These are phyloP conservation scores for Aphanomyces invadans DNA, from an alignment of 352 stramenopile species.

Conservation along the genomic window DNA sequence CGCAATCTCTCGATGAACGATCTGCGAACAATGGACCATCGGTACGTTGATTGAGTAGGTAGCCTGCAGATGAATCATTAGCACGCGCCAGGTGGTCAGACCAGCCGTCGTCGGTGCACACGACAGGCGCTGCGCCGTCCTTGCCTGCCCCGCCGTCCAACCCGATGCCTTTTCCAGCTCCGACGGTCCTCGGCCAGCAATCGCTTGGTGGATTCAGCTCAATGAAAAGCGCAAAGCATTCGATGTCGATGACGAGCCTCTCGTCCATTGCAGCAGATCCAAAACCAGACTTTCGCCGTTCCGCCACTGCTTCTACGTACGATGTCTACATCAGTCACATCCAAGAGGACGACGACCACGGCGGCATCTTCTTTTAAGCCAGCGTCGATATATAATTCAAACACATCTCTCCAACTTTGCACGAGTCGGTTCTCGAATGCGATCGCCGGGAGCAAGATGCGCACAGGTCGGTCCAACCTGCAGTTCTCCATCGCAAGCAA, in stretches of 20 bases:
- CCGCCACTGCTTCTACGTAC: constrained; percentile 70
- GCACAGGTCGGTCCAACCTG: no score
- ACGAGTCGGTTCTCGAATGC: no score
- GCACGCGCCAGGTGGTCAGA: no score
- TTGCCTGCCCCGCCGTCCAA: constrained; percentile 6
- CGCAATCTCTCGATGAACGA: constrained; percentile 83
- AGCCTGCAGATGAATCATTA: no score
- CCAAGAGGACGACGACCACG: constrained; percentile 65
- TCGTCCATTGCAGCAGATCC: constrained; percentile 42
- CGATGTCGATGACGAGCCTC: constrained; percentile 82
- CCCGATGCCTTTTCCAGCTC: constrained; percentile 27
- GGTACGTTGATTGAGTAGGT: constrained; percentile 8
- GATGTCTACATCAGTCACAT: constrained; percentile 86
- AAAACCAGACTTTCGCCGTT: constrained; percentile 6
- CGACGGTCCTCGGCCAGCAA: no score
- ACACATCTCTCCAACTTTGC: constrained; percentile 3
- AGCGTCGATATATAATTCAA: constrained; percentile 15
- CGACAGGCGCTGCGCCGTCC: no score
- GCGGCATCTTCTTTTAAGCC: constrained; percentile 79
- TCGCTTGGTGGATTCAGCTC: constrained; percentile 6
- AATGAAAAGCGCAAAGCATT: constrained; percentile 44
- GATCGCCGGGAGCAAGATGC: no score
- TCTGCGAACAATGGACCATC: constrained; percentile 53
- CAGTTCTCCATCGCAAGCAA: no score
- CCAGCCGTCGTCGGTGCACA: no score